Evolutionary conservation across 208 protist genomes (phyloP).

Genomic region (Acanthamoeba culbertsoni): DNA sequence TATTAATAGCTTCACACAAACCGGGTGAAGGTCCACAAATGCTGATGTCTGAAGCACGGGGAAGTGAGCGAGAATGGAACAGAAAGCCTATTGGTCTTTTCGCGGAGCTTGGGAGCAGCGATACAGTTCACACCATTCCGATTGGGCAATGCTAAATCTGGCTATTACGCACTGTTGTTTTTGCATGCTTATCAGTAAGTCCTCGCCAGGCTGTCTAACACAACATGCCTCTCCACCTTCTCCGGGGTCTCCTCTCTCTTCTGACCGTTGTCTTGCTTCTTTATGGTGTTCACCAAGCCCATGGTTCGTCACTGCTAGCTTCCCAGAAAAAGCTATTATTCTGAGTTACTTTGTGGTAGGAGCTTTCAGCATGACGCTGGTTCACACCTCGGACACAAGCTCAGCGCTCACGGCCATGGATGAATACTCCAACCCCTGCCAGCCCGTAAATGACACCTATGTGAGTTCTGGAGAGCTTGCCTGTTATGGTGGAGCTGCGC

Average conservation of each 20-base stretch:
- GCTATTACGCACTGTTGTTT: too few relatives aligned
- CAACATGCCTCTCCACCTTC: background rate
- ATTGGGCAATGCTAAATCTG: too few relatives aligned
- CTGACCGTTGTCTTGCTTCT: background rate
- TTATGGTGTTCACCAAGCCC: background rate
- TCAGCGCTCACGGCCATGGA: background rate
- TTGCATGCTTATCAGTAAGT: too few relatives aligned
- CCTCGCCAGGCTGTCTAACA: too few relatives aligned
- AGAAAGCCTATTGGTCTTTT: too few relatives aligned
- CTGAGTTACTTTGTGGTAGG: background rate
- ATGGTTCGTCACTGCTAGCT: background rate
- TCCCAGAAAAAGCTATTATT: background rate
- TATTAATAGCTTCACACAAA: too few relatives aligned
- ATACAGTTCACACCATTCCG: too few relatives aligned
- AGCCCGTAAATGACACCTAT: background rate
- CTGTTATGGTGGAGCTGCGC: background rate
- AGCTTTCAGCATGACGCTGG: background rate
- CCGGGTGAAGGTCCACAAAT: too few relatives aligned
- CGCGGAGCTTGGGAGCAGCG: too few relatives aligned
- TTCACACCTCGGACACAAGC: conserved; percentile 6
- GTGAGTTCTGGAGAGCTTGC: background rate
- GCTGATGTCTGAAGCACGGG: too few relatives aligned
- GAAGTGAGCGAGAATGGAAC: too few relatives aligned
- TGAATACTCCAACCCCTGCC: background rate
- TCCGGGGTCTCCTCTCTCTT: background rate